Base-by-base conservation (phyloP, 192 early-diverging fungal genomes). In the Umbelopsis sp. region DNA sequence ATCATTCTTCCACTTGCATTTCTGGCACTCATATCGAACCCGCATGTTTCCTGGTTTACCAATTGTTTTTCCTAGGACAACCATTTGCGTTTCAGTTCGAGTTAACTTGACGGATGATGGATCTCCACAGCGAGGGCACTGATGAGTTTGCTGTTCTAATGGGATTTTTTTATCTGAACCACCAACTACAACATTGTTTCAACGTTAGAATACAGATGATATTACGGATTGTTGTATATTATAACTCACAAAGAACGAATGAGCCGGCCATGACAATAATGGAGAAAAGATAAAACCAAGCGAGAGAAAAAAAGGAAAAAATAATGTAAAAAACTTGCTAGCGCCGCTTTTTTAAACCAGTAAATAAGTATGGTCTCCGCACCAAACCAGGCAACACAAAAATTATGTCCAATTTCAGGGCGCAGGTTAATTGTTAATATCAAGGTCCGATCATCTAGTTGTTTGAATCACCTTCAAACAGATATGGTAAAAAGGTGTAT, bases 1-100 rank as follows among this genome's bases (percentile, higher is more conserved):
- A 4, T 72, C 71, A 21, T 51, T 73, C 62, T 76, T 80, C 79
- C 79, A 80, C 10, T 38, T 31, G 31, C 79, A 80, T 66, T 59
- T 50, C 7, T 47, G 26, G 44, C 79, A 80, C 36, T 80, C 79
- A 36, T 80, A 80, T 31, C 72, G 71, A 5, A 77, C 74, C 12
- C 69, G 66, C 71, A 71, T 73, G 31, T 73, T 76, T 20, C 73
- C 68, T 4, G 75, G 74, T 29, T 76, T 56, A 20, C 75, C 72
- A 45, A 77, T 71, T 20, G 36, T 47, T 45, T 56, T 80, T 25
- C 76, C 76, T 31, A 80, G 45, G 3, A 80, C 54, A 16, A 76
- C 59, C 17, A 80, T 21, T n/a, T 76, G 62, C 1, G 67, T 80
- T 44, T 80, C 79, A 51, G 45, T 56, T 8, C 79, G 70, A 38